These are phyloP conservation scores for Teunomyces atbi DNA, from an alignment of 805 yeast genomes.

Conservation along the genomic window DNA sequence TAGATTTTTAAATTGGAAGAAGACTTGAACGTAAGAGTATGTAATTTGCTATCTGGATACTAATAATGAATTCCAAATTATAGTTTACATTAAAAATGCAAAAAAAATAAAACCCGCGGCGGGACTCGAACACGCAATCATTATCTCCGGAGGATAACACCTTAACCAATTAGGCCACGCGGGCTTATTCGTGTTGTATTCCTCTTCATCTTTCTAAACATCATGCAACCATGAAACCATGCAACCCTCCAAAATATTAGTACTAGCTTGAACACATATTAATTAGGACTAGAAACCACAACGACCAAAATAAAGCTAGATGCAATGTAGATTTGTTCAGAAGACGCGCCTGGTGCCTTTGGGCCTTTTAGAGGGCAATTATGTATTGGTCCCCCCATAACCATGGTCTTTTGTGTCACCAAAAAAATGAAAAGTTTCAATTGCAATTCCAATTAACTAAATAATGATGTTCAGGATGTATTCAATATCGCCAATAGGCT, in stretches of 20 bases:
- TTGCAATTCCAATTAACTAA: background rate
- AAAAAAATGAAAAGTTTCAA: background rate
- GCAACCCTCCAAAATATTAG: too few relatives aligned
- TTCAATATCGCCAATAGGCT: background rate
- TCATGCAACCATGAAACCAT: too few relatives aligned
- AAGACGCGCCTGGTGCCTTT: too few relatives aligned
- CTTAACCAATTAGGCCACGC: conserved; percentile 75
- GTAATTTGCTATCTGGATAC: background rate
- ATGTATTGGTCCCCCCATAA: background rate
- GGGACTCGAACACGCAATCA: conserved; percentile 81
- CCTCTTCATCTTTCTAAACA: background rate
- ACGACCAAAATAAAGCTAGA: too few relatives aligned
- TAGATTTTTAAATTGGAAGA: too few relatives aligned
- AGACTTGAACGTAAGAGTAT: background rate
- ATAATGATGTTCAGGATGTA: background rate
- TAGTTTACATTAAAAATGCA: too few relatives aligned
- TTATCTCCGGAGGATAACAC: conserved; percentile 69
- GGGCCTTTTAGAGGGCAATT: background rate
- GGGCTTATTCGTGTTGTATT: conserved; percentile 34
- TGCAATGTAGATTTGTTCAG: too few relatives aligned
- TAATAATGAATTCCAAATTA: background rate
- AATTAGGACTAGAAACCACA: too few relatives aligned
- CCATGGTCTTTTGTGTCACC: background rate
- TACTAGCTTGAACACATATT: too few relatives aligned
- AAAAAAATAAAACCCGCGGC: conserved; percentile 51